Evolutionary conservation across 495 filamentous ascomycete genomes (phyloP).

Genomic region (Penicillium chermesinum): DNA sequence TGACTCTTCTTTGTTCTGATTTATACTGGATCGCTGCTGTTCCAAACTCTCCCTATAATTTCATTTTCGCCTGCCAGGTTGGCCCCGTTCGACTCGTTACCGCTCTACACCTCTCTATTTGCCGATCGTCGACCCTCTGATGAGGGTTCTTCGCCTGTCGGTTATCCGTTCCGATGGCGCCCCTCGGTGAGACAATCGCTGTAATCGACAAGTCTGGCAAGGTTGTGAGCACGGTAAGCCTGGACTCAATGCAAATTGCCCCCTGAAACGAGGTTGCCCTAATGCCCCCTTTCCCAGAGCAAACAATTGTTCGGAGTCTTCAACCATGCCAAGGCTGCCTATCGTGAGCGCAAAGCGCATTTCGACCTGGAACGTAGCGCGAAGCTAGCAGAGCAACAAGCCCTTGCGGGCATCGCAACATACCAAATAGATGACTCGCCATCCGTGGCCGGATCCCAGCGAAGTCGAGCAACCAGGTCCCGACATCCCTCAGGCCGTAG

Average conservation of each 20-base stretch:
- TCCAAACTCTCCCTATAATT: constrained; percentile 6
- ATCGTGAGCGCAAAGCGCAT: constrained; percentile 75
- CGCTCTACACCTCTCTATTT: constrained; percentile 16
- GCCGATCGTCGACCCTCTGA: constrained; percentile 8
- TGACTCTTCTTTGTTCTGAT: neutral
- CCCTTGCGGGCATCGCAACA: constrained; percentile 42
- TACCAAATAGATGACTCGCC: constrained; percentile 49
- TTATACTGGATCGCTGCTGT: neutral
- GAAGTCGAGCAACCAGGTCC: constrained; percentile 27
- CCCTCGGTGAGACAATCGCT: constrained; percentile 69
- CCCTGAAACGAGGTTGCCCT: neutral
- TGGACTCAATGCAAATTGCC: constrained; percentile 3
- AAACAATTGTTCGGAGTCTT: constrained; percentile 84
- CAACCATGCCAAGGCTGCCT: constrained; percentile 81
- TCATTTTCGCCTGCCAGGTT: constrained; percentile 5
- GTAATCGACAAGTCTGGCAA: constrained; percentile 91
- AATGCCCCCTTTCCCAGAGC: constrained; percentile 49
- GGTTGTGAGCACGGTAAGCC: constrained; percentile 79
- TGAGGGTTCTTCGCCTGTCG: constrained; percentile 16
- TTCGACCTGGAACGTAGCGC: constrained; percentile 60
- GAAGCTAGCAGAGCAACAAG: constrained; percentile 50
- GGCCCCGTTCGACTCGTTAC: constrained; percentile 1
- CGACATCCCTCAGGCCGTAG: constrained; percentile 31
- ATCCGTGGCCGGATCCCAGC: constrained; percentile 40
- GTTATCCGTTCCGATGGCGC: constrained; percentile 32